phyloP scores from a whole-genome alignment of 345 rosid genomes.

The Chamaenerion angustifolium region DNA sequence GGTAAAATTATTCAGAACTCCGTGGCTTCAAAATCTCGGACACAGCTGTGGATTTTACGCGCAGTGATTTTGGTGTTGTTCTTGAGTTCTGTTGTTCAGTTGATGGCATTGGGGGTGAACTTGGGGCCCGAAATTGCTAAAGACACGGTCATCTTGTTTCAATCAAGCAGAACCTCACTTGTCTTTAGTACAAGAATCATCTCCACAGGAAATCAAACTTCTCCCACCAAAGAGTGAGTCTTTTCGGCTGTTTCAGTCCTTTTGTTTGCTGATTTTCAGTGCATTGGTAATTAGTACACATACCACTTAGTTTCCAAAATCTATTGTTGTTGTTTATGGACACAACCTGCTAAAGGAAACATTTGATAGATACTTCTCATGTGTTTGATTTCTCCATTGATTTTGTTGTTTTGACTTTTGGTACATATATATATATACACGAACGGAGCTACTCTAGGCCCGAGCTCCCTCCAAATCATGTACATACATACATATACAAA shows the following conservation, averaged over 20 bases:
- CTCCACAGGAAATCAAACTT: slow-evolving; percentile 37
- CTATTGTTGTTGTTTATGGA: too few relatives aligned
- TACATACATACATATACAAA: too few relatives aligned
- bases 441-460: too few relatives aligned
- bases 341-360: too few relatives aligned
- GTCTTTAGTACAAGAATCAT: slow-evolving; percentile 19
- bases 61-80: slow-evolving; percentile 44
- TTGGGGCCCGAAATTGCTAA: slow-evolving; percentile 78
- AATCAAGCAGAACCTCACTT: slow-evolving; percentile 17
- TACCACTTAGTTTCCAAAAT: too few relatives aligned
- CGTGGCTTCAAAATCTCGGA: slow-evolving; percentile 46
- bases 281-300: too few relatives aligned
- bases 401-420: too few relatives aligned
- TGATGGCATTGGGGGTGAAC: slow-evolving; percentile 63
- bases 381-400: too few relatives aligned
- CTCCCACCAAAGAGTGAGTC: slow-evolving; percentile 74
- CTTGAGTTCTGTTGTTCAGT: slow-evolving; percentile 71
- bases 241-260: neutral
- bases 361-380: too few relatives aligned
- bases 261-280: too few relatives aligned
- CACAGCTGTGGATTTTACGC: slow-evolving; percentile 66
- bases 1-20: slow-evolving; percentile 38
- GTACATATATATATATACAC: too few relatives aligned
- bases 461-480: too few relatives aligned
- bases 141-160: slow-evolving; percentile 85